Base-by-base conservation (phyloP, 305 asterid genomes). In the Andrographis paniculata region DNA sequence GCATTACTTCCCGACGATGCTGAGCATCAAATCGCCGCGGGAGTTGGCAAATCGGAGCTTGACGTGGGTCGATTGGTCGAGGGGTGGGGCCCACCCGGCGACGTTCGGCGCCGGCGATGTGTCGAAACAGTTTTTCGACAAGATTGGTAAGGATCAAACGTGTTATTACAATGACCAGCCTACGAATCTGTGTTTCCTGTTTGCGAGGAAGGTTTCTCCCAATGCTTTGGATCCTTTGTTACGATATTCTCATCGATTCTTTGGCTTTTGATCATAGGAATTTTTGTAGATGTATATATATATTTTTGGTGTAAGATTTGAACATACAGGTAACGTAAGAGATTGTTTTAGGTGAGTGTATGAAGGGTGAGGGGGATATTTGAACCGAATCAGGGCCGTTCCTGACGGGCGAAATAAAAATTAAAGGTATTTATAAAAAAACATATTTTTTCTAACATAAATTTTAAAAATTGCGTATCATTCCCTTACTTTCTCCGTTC, bases 1-100 rank as follows among this genome's bases (percentile, higher is more conserved):
- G 64, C 86, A 77, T 50, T 77, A 71, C 39, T 74, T 77, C 13
- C 79, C 72, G 12, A 74, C 86, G 9, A 71, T 77, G 74, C 64
- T 77, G 71, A 65, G 48, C 41, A 60, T 68, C 12, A 51, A 66
- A 15, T 60, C 69, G 9, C 73, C 82, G 13, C 44, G 42, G 31
- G 38, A 60, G 22, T 51, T 74, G 63, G 82, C 79, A 0, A 77
- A 77, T 50, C 56, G 86, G 23, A 74, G 59, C 51, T 67, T 77
- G 23, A 74, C 79, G 0, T 77, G 82, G 81, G 80, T 65, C 0
- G 86, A 77, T 59, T 74, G 86, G 86, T 74, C 82, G 18, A 63
- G 86, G 54, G 82, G 82, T 0, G 86, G 82, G 9, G 72, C 79
- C 11, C 86, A 77, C 63, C 79, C 86, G 0, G 82, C 82, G 5